Base-by-base conservation (phyloP, 805 yeast species). In the Pichia exigua region DNA sequence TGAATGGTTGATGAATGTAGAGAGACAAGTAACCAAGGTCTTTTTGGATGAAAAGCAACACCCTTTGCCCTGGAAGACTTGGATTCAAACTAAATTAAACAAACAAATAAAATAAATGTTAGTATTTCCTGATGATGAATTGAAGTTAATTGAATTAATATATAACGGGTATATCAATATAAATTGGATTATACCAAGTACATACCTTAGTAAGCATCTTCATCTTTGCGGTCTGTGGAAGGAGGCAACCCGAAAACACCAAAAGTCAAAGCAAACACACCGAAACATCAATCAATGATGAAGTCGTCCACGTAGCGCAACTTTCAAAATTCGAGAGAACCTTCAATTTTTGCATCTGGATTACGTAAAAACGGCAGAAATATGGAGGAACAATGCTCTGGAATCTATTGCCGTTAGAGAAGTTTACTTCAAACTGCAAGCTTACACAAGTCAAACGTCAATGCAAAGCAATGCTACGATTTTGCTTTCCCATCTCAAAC, bases 1-100 rank as follows among this genome's bases (percentile, higher is more conserved):
- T 95, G 99, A 67, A 94, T 92, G n/a, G 97, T 90, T n/a, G 97
- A 89, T 27, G 97, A 87, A 69, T 92, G 94, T 55, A 95, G 77
- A 9, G 98, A 90, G 35, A 91, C 98, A 61, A 94, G 48, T 97
- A 95, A 74, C 91, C 98, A 65, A 89, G 94, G 79, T 89, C 97
- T 57, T 87, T 97, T 54, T 79, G 98, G 78, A 96, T 98, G 54
- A 90, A 94, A 72, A 95, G 97, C 59, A 87, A 94, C 65, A 97
- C 99, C 52, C 90, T 94, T 73, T 97, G 95, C 71, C 97, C 98
- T 49, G 83, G 83, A 59, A 76, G 86, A 68, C 97, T 54, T 94
- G 97, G 97, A 88, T 90, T 54, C 59, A 38, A 55, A 55, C 54
- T 55, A 40, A 11, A 41, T 22, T 11, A 17, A 17, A 24, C 5